A percentile compares a stretch with the other conserved stretches of the same genome.
phyloP scores from a whole-genome alignment of 305 asterid species.

The Fraxinus greggii region DNA sequence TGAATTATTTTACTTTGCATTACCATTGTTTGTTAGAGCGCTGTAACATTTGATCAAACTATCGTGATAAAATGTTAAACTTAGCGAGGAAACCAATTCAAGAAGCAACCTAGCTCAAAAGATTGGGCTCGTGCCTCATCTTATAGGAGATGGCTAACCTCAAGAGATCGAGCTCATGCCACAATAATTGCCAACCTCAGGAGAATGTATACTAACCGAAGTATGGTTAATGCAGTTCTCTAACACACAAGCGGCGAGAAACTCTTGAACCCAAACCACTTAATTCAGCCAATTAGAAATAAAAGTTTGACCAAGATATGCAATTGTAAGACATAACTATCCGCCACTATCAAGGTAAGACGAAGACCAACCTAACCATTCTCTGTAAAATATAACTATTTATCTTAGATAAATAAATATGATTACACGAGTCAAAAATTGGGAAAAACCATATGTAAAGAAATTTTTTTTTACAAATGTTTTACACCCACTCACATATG shows the following conservation, averaged over 20 bases:
- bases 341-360: not conserved
- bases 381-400: not conserved
- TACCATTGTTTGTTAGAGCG: not conserved
- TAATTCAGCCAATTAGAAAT: no score
- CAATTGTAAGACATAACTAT: not conserved
- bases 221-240: no score
- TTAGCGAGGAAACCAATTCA: not conserved
- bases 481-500: no score
- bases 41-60: not conserved
- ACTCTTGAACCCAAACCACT: not conserved
- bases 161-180: not conserved
- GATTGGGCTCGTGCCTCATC: no score
- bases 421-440: not conserved
- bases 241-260: no score
- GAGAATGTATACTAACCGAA: no score
- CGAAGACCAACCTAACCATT: not conserved
- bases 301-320: not conserved
- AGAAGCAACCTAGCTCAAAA: no score
- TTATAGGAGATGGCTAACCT: no score
- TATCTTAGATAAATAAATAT: not conserved
- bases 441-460: no score
- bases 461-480: no score
- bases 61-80: not conserved
- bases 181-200: no score
- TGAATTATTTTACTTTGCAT: not conserved